A percentile compares a stretch with the other conserved stretches of the same genome.
Conservation (phyloP, 2,329 filamentous ascomycete genomes). For the Coleophoma eucalyptorum region DNA sequence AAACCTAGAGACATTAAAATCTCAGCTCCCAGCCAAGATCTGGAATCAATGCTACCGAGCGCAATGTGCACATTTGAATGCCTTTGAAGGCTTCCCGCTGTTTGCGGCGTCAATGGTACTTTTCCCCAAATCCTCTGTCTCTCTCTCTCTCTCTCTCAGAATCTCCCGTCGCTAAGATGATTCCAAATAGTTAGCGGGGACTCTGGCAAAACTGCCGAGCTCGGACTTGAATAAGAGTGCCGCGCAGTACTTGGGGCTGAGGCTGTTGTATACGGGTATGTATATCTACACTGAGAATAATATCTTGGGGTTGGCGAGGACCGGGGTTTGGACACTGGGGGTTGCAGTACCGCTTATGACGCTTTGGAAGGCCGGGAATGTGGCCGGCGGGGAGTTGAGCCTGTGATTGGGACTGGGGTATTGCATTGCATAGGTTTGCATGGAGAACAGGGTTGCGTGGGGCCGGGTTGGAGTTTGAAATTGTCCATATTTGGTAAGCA, state of each 20-base stretch:
- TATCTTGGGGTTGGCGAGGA: slow-evolving; percentile 4
- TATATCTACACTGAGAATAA: slow-evolving; percentile 9
- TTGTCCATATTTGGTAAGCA: no score
- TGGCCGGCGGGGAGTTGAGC: no score
- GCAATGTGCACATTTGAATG: neutral
- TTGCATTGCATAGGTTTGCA: no score
- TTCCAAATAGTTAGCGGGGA: neutral
- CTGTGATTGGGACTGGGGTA: no score
- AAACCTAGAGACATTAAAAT: neutral
- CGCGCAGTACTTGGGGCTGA: neutral
- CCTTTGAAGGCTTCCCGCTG: neutral
- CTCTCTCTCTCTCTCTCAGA: neutral
- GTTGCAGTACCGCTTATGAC: neutral
- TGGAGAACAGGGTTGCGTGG: no score
- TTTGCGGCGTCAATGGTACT: neutral
- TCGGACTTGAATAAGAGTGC: neutral
- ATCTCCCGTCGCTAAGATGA: neutral
- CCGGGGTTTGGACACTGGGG: neutral
- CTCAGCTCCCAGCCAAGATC: neutral
- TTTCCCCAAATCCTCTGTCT: no score
- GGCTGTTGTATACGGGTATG: neutral
- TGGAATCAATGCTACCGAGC: neutral
- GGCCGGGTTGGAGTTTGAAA: no score
- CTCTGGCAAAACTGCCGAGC: neutral
- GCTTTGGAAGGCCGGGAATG: neutral